These are phyloP conservation scores for Trichoderma harzianum DNA, from an alignment of 2,329 filamentous ascomycete genomes.

Conservation along the genomic window DNA sequence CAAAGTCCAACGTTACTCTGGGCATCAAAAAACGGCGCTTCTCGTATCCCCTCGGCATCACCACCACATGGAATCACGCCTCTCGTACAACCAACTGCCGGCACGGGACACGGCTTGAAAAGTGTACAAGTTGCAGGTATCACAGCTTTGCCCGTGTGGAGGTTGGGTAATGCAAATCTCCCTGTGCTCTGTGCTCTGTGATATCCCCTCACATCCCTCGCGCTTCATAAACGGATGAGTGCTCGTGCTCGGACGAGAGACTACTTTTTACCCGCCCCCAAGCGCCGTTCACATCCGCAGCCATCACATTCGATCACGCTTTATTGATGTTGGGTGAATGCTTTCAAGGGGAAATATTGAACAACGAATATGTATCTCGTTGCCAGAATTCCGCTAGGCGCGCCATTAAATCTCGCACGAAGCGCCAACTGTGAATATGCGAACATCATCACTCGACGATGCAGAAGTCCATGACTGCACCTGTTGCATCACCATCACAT, in stretches of 20 bases:
- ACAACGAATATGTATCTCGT: not conserved
- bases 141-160: not conserved
- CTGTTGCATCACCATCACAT: not conserved
- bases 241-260: not conserved
- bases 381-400: not conserved
- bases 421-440: not conserved
- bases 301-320: constrained; percentile 4
- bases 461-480: not conserved
- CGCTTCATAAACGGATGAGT: not conserved
- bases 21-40: not conserved
- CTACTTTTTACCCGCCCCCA: constrained; percentile 1
- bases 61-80: not conserved
- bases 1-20: not conserved
- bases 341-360: not conserved
- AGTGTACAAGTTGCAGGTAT: not conserved
- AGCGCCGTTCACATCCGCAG: not conserved
- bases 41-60: not conserved
- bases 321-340: not conserved
- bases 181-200: not conserved
- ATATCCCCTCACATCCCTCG: not conserved
- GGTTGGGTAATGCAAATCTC: not conserved
- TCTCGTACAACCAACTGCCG: not conserved
- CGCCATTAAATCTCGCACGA: not conserved
- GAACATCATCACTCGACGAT: not conserved
- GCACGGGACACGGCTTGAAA: not conserved